Evolutionary conservation across 352 stramenopile species (phyloP), one percentile per base, ranked within the genome.

Genomic region (Globisporangium emineosum): DNA sequence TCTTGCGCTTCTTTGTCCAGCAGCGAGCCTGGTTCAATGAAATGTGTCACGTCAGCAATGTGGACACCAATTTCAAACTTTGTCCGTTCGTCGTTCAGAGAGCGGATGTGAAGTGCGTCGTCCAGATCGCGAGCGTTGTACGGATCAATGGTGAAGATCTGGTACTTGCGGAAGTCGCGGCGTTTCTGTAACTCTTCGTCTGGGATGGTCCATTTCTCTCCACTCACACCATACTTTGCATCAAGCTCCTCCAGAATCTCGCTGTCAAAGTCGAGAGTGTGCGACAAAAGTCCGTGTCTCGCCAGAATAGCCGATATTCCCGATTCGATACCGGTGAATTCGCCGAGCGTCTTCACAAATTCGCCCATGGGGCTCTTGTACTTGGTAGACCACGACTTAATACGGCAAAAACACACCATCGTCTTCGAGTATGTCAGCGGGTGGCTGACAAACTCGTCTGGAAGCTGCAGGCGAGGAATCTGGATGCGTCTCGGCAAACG

Each of bases 31-130:
- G 86, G 79, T 42, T 79, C 66, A 3, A 99, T 77, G 71, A 99
- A 99, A 69, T 98, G 87, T 29, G 93, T 98, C 30, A 99, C 97
- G 70, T 99, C 97, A 1, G 97, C 97, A 78, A 99, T 99, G 70
- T 99, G 97, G 13, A 99, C 97, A 29, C 97, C 96, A 7, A 99
- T 77, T 55, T 96, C 86, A 64, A 93, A 94, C 45, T 74, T 84
- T 27, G 80, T 86, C 7, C 76, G 73, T 21, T 68, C 73, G 10
- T 80, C 71, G 27, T 90, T 65, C 2, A 97, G 65, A 9, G 76
- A 72, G 23, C 78, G 81, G 62, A 99, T 92, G 68, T 98, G 93
- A 50, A 99, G 71, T 25, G 97, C 97, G 73, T 99, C 97, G 63
- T 99, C 96, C 47, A 99, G 76, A 87, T 99, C 97, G 25, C 93